These are phyloP conservation scores for Neurospora pannonica DNA, from an alignment of 495 filamentous ascomycete genomes.

Conservation along the genomic window DNA sequence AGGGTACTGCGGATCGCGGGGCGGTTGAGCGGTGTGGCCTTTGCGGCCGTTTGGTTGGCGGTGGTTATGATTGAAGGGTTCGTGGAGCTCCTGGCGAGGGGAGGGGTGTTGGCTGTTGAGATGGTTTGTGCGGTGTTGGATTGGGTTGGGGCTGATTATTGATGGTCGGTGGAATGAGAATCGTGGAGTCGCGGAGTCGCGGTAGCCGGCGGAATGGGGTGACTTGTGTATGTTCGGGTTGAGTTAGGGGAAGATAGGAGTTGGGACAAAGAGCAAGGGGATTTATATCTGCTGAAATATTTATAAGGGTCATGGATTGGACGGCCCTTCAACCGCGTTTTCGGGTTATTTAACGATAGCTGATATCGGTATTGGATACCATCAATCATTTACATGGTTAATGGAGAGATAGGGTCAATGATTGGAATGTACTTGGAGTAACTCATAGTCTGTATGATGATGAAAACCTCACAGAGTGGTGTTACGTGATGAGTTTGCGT, in stretches of 20 bases:
- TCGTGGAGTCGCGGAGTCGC: not conserved
- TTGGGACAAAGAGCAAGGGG: not conserved
- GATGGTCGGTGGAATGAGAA: not conserved
- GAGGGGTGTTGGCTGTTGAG: slow-evolving; percentile 18
- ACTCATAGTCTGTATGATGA: not conserved
- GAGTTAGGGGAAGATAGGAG: not conserved
- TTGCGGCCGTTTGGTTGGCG: slow-evolving; percentile 21
- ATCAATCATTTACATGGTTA: not conserved
- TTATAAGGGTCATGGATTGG: not conserved
- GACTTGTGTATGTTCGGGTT: not conserved
- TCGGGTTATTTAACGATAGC: not conserved
- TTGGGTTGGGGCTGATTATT: slow-evolving; percentile 27
- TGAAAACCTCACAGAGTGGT: not conserved
- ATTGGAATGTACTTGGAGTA: not conserved
- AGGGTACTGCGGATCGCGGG: slow-evolving; percentile 9
- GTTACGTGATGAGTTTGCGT: not conserved
- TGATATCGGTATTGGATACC: not conserved
- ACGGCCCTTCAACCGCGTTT: not conserved
- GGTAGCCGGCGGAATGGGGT: not conserved
- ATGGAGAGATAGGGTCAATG: not conserved
- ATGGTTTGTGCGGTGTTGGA: slow-evolving; percentile 21
- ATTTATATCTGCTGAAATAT: not conserved
- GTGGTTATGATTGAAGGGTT: slow-evolving; percentile 18
- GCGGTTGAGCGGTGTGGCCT: slow-evolving; percentile 12
- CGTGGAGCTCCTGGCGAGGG: slow-evolving; percentile 11